Evolutionary conservation across 75 land plant genomes (phyloP).

Genomic region (Chamaecyparis obtusa): DNA sequence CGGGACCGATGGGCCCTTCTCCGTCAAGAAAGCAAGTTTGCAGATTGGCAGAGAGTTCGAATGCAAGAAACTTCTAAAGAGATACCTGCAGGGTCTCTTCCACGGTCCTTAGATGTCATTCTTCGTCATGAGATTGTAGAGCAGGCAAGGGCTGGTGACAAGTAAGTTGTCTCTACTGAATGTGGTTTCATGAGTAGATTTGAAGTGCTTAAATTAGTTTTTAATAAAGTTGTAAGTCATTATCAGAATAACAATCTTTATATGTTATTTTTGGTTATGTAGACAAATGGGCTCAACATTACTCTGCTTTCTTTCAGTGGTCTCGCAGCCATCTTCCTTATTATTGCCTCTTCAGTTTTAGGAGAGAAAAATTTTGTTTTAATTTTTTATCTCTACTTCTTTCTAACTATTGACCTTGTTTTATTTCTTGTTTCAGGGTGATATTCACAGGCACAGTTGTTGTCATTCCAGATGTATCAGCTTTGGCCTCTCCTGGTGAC

Average conservation of each 20-base stretch:
- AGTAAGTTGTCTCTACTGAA: constrained; percentile 46
- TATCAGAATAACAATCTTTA: neutral
- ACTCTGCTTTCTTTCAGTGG: neutral
- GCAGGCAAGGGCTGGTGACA: constrained; percentile 97
- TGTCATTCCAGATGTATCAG: constrained; percentile 90
- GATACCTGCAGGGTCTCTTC: constrained; percentile 98
- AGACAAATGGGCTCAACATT: neutral
- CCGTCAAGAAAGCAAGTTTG: constrained; percentile 92
- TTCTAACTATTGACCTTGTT: neutral
- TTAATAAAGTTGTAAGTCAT: neutral
- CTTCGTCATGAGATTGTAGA: constrained; percentile 98
- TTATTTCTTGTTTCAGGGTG: constrained; percentile 46
- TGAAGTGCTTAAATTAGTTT: neutral
- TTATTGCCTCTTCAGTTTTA: neutral
- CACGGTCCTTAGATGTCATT: constrained; percentile 98
- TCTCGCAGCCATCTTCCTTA: neutral
- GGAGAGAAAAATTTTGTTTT: neutral
- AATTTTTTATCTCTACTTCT: neutral
- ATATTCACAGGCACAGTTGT: constrained; percentile 96
- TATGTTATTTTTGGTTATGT: neutral
- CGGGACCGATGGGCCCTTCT: constrained; percentile 79
- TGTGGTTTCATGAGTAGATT: neutral
- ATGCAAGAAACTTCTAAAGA: constrained; percentile 98
- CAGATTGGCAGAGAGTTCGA: constrained; percentile 98
- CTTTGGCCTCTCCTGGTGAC: constrained; percentile 96